Percentiles rank a stretch among this genome's conserved stretches.
phyloP scores from a whole-genome alignment of 129 eudicot genomes.

The Lactuca sativa region DNA sequence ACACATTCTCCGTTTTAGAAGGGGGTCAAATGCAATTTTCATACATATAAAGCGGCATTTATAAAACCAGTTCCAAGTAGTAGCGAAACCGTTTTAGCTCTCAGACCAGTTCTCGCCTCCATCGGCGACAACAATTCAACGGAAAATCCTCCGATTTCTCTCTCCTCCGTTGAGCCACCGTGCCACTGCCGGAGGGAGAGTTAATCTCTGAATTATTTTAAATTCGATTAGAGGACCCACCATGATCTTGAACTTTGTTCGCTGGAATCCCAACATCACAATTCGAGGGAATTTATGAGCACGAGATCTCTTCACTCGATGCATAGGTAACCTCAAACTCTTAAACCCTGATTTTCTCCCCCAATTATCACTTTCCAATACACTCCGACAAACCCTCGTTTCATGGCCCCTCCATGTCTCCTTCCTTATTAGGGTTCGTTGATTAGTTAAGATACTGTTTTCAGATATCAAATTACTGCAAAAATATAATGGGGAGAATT shows the following conservation, averaged over 20 bases:
- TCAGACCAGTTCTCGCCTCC: background rate
- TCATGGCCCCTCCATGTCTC: background rate
- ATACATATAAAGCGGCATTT: background rate
- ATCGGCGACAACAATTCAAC: constrained; percentile 14
- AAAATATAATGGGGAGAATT: background rate
- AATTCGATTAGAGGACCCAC: constrained; percentile 30
- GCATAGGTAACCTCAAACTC: constrained; percentile 19
- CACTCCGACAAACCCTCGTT: constrained; percentile 20
- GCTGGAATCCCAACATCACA: constrained; percentile 25
- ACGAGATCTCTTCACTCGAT: constrained; percentile 33
- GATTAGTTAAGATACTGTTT: constrained; percentile 2
- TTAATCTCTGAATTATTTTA: background rate
- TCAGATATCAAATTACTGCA: background rate
- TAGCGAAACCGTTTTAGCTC: background rate
- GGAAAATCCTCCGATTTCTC: constrained; percentile 23
- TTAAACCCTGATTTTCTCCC: constrained; percentile 7
- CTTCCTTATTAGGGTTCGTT: constrained; percentile 24
- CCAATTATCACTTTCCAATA: background rate
- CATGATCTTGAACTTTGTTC: constrained; percentile 29
- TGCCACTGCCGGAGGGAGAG: constrained; percentile 23
- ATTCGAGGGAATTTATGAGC: constrained; percentile 34
- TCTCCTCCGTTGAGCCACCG: constrained; percentile 30
- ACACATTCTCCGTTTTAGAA: too few relatives aligned
- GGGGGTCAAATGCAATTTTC: too few relatives aligned
- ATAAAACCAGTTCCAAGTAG: background rate